Evolutionary conservation across 768 basidiomycete species (phyloP), one percentile per base, ranked within the genome.

Genomic region (Boletus vinaceobasis): DNA sequence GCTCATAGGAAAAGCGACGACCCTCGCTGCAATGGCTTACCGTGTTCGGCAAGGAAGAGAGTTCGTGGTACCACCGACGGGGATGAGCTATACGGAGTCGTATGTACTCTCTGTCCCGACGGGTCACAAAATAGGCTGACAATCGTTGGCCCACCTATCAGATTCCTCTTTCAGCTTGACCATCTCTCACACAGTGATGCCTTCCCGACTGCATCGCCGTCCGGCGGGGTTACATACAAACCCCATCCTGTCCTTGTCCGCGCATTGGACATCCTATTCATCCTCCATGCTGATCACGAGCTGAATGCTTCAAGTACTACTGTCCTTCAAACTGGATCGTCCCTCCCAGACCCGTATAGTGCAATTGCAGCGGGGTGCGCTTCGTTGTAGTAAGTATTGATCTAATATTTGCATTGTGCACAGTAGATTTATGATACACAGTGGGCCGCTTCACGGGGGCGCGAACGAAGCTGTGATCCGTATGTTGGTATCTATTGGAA

Each of bases 401-500:
- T 17, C 4, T 17, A 21, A n/a, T 21, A 9, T 29, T 23, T 37
- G 29, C 21, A 4, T 3, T 15, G 26, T 33, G 15, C 29, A 35
- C 29, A 21, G 45, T 51, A 13, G 31, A 50, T 23, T 10, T 6
- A 11, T 52, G 53, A 14, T 14, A 14, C 38, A n/a, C 45, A 71
- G 58, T 39, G 52, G 54, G 32, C 48, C 66, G 80, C 66, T 70
- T 26, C 69, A 70, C 19, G 90, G 91, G 60, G 92, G 93, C 48
- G 93, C 93, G 4, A 93, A 93, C 61, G 93, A 96, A 70, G 92
- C 93, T 6, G 93, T 96, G 57, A 93, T 96, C 65, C 85, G 94
- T 14, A 96, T 96, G 94, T 76, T 96, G 39, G 79, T 92, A 40
- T 85, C 89, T 1, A 93, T 96, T 58, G 93, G 91, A 63, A 84